Conservation (phyloP, 371 early-diverging fungal species). For the Coelomomyces lativittatus region DNA sequence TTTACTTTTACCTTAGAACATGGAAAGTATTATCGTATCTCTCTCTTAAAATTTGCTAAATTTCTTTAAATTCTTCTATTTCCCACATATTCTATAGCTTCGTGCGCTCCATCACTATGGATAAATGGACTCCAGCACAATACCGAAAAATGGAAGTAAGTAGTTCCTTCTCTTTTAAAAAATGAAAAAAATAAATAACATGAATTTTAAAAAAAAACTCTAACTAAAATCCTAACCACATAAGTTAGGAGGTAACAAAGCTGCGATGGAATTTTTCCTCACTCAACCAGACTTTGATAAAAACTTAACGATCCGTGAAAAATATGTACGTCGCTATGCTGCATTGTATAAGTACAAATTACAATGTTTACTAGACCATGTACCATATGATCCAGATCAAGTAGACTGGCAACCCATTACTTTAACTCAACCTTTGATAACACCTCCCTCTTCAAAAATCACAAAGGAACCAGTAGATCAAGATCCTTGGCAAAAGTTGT, state of each 20-base stretch:
- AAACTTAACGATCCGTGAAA: conserved; percentile 60
- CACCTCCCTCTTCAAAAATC: too few species aligned
- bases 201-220: neutral
- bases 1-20: neutral
- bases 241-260: conserved; percentile 74
- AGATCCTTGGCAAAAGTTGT: too few species aligned
- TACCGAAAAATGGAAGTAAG: conserved; percentile 69
- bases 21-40: neutral
- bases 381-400: conserved; percentile 2
- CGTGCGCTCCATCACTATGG: conserved; percentile 95
- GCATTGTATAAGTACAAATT: conserved; percentile 74
- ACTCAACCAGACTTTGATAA: conserved; percentile 61
- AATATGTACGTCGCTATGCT: conserved; percentile 72
- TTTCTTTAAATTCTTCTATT: neutral
- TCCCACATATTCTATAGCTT: conserved; percentile 30
- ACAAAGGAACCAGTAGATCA: too few species aligned
- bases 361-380: conserved; percentile 1
- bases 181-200: neutral
- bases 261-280: conserved; percentile 67
- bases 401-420: too few species aligned
- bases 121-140: conserved; percentile 91
- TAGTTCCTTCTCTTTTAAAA: neutral
- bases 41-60: neutral
- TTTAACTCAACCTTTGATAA: too few species aligned
- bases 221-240: neutral